phyloP scores from a whole-genome alignment of 495 filamentous ascomycete species.

The Neurospora sp. region DNA sequence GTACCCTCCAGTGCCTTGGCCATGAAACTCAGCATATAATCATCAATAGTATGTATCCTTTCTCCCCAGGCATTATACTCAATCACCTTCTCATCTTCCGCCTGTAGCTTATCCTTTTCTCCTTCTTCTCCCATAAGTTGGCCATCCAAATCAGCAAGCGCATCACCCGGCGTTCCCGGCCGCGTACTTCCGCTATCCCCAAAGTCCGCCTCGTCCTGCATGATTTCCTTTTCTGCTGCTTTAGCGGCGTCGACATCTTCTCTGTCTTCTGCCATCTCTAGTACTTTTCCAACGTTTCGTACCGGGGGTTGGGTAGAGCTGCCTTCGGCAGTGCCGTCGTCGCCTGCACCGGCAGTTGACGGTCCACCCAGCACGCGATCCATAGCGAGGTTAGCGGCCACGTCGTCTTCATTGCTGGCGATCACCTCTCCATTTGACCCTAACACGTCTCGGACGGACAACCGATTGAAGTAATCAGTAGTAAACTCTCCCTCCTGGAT shows the following conservation, averaged over 20 bases:
- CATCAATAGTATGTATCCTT: conserved; percentile 57
- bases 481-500: conserved; percentile 99
- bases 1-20: conserved; percentile 68
- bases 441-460: conserved; percentile 60
- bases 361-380: conserved; percentile 65
- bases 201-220: conserved; percentile 85
- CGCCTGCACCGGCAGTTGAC: not conserved
- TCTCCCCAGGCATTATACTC: conserved; percentile 49
- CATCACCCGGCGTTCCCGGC: conserved; percentile 39
- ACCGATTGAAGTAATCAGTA: conserved; percentile 90
- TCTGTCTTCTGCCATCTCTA: conserved; percentile 83
- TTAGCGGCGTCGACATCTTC: conserved; percentile 87
- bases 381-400: conserved; percentile 69
- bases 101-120: too few relatives aligned
- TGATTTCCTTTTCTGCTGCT: conserved; percentile 78
- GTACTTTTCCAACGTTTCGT: conserved; percentile 45
- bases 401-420: conserved; percentile 45
- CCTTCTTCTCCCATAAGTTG: conserved; percentile 6
- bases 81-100: conserved; percentile 34
- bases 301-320: conserved; percentile 10
- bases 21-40: conserved; percentile 76
- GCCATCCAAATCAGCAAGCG: not conserved
- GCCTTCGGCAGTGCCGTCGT: conserved; percentile 24
- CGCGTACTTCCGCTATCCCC: conserved; percentile 23
- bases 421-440: conserved; percentile 47